Evolutionary conservation across 257 asterid species (phyloP), one percentile per base, ranked within the genome.

Genomic region (Euphrasia confusa): DNA sequence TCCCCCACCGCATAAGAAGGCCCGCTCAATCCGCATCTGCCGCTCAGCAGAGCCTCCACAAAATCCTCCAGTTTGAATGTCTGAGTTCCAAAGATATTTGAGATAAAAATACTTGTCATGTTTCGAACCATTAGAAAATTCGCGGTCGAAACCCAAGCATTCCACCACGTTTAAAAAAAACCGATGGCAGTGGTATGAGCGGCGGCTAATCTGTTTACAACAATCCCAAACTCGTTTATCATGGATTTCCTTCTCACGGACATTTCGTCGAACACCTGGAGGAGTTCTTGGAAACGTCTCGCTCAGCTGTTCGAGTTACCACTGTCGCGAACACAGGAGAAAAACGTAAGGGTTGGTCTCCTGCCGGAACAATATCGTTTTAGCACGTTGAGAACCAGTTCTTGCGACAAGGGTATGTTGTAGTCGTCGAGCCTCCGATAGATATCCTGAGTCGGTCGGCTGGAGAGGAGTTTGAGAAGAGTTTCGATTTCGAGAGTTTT

Each of bases 221-320:
- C 84, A 26, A 79, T 74, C 2, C 69, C 74, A 12, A 66, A 83
- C 0, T 81, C 90, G 14, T 72, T 72, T 60, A 83, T 69, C 55
- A 77, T 5, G 32, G 15, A 27, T 5, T 55, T 56, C 24, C 69
- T 71, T 67, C 85, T 81, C 37, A 45, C 39, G 1, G 82, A 74
- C 98, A 90, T 88, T 88, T 85, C 87, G 62, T 85, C 88, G 82
- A 90, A 82, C 94, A 90, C 79, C 58, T 76, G 81, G 59, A 33
- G 58, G 68, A 82, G 27, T 62, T 85, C 84, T 0, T 67, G 80
- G 37, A 90, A 81, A 26, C 75, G 80, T 48, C 67, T 79, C 81
- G 75, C 72, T 24, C 83, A 69, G 2, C 98, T 94, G 14, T 26
- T 15, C 60, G 74, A 33, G 37, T 47, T 44, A 26, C 39, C 30